Percentiles rank a stretch among this genome's conserved stretches.
Conservation (phyloP, 2,329 filamentous ascomycete species). For the Aureobasidium melanogenum region DNA sequence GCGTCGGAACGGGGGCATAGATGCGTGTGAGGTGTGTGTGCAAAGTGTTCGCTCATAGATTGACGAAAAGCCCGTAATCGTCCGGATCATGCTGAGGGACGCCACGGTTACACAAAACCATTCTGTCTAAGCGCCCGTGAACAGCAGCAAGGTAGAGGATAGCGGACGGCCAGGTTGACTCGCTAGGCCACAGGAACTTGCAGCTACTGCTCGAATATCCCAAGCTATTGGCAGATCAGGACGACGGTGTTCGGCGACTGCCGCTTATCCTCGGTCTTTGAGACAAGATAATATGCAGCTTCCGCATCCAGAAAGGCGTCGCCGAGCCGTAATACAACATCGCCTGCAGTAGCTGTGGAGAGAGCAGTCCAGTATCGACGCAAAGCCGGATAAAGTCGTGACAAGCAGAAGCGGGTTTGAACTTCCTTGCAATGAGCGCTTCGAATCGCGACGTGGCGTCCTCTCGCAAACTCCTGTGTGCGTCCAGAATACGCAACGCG, state of each 20-base stretch:
- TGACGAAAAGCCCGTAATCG: not conserved
- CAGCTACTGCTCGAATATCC: not conserved
- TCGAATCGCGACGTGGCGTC: conserved; percentile 3
- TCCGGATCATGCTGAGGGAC: not conserved
- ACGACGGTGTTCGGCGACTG: not conserved
- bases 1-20: not conserved
- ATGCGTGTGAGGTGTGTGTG: not conserved
- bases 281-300: not conserved
- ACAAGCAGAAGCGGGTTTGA: not conserved
- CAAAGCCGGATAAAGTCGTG: not conserved
- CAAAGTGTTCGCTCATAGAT: not conserved
- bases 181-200: not conserved
- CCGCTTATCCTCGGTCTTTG: not conserved
- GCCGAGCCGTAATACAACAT: not conserved
- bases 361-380: not conserved
- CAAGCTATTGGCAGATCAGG: not conserved
- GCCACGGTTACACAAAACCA: not conserved
- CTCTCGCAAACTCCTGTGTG: not conserved
- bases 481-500: not conserved
- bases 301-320: not conserved
- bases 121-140: not conserved
- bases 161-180: not conserved
- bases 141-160: not conserved
- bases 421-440: not conserved
- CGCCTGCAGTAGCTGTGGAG: not conserved